Conservation (phyloP, 441 rosid species). For the Gossypium trilobum region DNA sequence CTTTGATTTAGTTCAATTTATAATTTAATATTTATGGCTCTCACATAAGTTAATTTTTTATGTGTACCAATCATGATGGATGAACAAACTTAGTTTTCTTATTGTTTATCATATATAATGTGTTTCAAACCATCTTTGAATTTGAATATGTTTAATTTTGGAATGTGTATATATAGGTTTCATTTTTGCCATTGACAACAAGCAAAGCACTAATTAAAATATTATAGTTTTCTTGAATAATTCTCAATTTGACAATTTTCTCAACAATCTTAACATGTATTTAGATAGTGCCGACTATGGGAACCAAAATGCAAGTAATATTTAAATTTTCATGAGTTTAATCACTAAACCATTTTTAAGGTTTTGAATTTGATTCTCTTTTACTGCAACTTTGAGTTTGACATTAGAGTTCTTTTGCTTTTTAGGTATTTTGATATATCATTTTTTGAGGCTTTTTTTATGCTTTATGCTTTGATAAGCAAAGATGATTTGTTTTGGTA, state of each 20-base stretch:
- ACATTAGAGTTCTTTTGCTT: no score
- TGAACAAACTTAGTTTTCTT: not conserved
- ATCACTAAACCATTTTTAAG: no score
- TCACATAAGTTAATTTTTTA: no score
- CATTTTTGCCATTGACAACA: slow-evolving; percentile 55
- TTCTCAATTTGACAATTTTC: not conserved
- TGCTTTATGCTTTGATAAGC: no score
- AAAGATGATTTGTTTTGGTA: no score
- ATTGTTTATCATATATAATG: no score
- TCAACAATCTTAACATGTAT: no score
- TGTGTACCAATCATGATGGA: not conserved
- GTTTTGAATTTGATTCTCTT: no score
- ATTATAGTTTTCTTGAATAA: not conserved
- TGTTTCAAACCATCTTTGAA: not conserved
- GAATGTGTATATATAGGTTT: slow-evolving; percentile 49
- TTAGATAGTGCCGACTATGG: slow-evolving; percentile 49
- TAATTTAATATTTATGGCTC: no score
- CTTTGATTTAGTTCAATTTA: slow-evolving; percentile 18
- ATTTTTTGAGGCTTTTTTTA: no score
- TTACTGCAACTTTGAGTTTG: no score
- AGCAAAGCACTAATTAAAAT: not conserved
- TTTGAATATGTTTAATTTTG: slow-evolving; percentile 32
- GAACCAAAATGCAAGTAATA: slow-evolving; percentile 55
- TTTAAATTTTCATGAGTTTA: slow-evolving; percentile 12
- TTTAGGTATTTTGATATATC: no score